A percentile compares a stretch with the other conserved stretches of the same genome.
These are phyloP conservation scores for Didymella exigua DNA, from an alignment of 2,329 filamentous ascomycete species.

Conservation along the genomic window DNA sequence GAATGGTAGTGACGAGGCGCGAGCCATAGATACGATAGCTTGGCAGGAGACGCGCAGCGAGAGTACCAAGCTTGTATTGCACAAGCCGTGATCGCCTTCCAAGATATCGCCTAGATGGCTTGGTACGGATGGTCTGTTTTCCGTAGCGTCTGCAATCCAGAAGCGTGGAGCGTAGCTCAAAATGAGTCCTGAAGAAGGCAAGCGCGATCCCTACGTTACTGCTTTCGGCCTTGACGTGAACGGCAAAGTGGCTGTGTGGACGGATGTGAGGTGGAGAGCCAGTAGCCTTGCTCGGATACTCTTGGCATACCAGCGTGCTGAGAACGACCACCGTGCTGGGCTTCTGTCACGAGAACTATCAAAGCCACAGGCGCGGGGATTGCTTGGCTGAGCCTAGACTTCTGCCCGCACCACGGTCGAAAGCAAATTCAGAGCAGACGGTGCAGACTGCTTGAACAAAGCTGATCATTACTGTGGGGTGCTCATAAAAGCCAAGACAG, in stretches of 20 bases:
- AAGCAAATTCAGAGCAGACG: neutral
- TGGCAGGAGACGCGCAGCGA: neutral
- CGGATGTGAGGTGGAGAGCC: conserved; percentile 7
- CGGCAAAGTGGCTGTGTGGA: conserved; percentile 10
- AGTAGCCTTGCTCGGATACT: conserved; percentile 9
- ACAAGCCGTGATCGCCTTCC: conserved; percentile 13
- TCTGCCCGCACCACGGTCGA: neutral
- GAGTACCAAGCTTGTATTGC: conserved; percentile 2
- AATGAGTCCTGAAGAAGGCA: neutral
- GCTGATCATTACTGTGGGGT: neutral
- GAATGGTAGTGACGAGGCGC: neutral
- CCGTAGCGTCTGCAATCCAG: conserved; percentile 21
- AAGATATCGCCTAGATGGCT: conserved; percentile 39
- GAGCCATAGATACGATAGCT: conserved; percentile 3
- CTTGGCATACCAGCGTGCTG: conserved; percentile 9
- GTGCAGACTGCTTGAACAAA: neutral
- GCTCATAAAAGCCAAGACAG: neutral
- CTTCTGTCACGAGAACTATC: conserved; percentile 3
- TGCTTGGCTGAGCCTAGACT: conserved; percentile 9
- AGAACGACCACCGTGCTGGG: conserved; percentile 2
- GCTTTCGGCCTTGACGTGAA: neutral
- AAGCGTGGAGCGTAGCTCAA: neutral
- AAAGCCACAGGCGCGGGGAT: conserved; percentile 13
- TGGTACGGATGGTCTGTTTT: conserved; percentile 28
- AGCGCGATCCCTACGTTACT: conserved; percentile 1